Evolutionary conservation across 75 land plant species (phyloP).

Genomic region (Isoetes taiwanensis): DNA sequence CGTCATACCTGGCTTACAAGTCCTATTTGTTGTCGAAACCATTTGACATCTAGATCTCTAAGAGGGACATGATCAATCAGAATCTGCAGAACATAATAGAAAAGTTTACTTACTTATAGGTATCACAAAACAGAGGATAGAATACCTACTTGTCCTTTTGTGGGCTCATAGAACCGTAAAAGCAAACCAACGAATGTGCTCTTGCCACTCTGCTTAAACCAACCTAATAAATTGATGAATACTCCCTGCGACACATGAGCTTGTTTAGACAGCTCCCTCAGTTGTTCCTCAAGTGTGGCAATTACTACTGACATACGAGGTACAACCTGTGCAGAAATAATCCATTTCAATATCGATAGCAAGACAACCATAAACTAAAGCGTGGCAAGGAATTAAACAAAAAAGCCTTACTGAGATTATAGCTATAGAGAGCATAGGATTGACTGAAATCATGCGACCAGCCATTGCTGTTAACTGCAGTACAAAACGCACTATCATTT

Average conservation of each 20-base stretch:
- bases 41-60: constrained; percentile 49
- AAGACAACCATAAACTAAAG: background rate
- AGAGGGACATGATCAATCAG: constrained; percentile 64
- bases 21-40: constrained; percentile 76
- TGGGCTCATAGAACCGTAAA: constrained; percentile 75
- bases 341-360: background rate
- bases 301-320: constrained; percentile 55
- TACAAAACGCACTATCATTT: constrained; percentile 64
- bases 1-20: constrained; percentile 80
- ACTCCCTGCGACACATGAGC: too few species aligned
- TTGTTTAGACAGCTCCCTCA: constrained; percentile 51
- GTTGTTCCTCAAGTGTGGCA: constrained; percentile 61
- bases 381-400: too few species aligned
- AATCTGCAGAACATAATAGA: constrained; percentile 60
- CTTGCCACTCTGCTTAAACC: constrained; percentile 96
- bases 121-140: too few species aligned
- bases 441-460: constrained; percentile 57
- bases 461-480: constrained; percentile 73
- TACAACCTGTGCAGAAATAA: constrained; percentile 35
- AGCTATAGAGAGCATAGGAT: constrained; percentile 63
- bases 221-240: too few species aligned
- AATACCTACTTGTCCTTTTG: constrained; percentile 48
- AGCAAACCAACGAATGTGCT: constrained; percentile 68
- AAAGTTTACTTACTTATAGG: too few species aligned
- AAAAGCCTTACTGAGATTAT: constrained; percentile 51